Base-by-base conservation (phyloP, 306 rosid genomes). In the Aeschynomene evenia region DNA sequence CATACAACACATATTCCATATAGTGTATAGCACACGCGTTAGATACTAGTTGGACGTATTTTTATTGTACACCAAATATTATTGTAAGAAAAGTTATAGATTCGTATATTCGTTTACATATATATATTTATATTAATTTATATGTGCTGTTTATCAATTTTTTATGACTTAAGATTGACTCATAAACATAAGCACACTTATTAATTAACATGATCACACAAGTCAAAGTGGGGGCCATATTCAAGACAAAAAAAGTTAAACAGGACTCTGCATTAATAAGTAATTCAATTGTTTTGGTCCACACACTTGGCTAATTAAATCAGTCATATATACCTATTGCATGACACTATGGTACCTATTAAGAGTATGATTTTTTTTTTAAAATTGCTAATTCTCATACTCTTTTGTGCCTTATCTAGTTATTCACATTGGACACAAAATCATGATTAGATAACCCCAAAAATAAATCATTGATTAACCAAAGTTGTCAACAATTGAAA, bases 361-460 rank as follows among this genome's bases (percentile, higher is more conserved):
- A n/a, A n/a, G n/a, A n/a, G n/a, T n/a, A n/a, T n/a, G n/a, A n/a
- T n/a, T 4, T 39, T 19, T 50, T 39, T 23, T 68, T 40, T 72
- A 28, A 37, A 6, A 58, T 26, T 59, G 60, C 48, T 54, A 60
- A 66, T 67, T 34, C 42, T 61, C 18, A 33, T 65, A 62, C 42
- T 79, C 66, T 50, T 70, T 57, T 55, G 18, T 54, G 76, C 71
- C 50, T 69, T 46, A 74, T 55, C 75, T 66, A n/a, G n/a, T n/a
- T 60, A 51, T 39, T 65, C 49, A 18, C 39, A 19, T 62, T 57
- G 66, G 21, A 65, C 37, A 14, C n/a, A 39, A 67, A 72, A 76
- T 54, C 73, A 72, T 72, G 46, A 66, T 76, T 72, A 72, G 28
- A 45, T 66, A 40, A 72, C 52, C 16, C 23, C 36, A 14, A n/a